Conservation (phyloP, 345 rosid species). For the Eucalyptus curtisii region DNA sequence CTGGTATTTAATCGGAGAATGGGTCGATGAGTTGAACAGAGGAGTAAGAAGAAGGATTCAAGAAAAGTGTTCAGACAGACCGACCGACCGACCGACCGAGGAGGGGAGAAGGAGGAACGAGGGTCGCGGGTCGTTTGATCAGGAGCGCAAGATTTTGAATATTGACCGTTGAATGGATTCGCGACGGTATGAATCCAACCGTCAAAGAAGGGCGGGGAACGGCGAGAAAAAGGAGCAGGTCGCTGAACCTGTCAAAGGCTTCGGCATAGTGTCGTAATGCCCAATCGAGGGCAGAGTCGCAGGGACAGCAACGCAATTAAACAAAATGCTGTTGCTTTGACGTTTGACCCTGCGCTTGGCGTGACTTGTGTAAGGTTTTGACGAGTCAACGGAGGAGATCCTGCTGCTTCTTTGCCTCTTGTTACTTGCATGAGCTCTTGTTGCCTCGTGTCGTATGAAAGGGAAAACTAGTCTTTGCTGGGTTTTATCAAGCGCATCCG, state of each 20-base stretch:
- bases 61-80: constrained; percentile 13
- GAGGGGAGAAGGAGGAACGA: background rate
- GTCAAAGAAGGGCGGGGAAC: background rate
- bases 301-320: background rate
- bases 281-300: background rate
- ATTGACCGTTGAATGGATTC: constrained; percentile 18
- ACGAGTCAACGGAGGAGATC: background rate
- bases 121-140: background rate
- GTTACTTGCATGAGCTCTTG: background rate
- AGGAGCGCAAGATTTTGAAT: constrained; percentile 10
- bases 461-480: background rate
- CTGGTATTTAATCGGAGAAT: background rate
- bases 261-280: too few species aligned
- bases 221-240: background rate
- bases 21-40: background rate
- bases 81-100: background rate
- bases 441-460: background rate
- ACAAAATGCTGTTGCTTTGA: background rate
- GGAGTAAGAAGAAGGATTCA: background rate
- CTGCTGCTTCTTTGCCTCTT: background rate
- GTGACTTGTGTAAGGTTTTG: background rate
- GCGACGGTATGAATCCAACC: background rate
- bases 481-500: background rate
- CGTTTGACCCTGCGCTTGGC: background rate
- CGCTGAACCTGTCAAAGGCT: background rate